phyloP scores from a whole-genome alignment of 805 yeast genomes.

The Teunomyces kruisii region DNA sequence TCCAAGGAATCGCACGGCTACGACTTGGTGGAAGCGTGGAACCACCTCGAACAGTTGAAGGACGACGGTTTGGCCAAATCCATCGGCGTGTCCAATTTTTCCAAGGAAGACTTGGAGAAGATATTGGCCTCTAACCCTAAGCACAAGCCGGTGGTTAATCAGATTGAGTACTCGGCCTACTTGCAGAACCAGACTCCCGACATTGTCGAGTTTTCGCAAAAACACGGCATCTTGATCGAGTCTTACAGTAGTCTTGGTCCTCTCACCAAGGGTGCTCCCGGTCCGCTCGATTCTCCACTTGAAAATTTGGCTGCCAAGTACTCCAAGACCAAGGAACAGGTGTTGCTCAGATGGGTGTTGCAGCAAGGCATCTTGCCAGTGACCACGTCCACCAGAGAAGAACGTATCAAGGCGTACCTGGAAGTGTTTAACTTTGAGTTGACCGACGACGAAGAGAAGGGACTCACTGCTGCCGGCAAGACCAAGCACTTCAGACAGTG shows the following conservation, averaged over 20 bases:
- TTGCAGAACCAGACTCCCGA: conserved; percentile 35
- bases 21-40: conserved; percentile 48
- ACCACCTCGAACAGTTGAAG: conserved; percentile 45
- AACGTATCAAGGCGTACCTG: conserved; percentile 38
- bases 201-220: conserved; percentile 27
- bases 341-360: conserved; percentile 46
- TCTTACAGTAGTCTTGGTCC: conserved; percentile 31
- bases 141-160: conserved; percentile 26
- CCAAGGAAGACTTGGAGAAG: conserved; percentile 44
- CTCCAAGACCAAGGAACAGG: conserved; percentile 36
- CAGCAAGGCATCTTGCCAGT: conserved; percentile 45
- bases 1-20: conserved; percentile 33
- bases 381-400: conserved; percentile 44
- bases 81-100: conserved; percentile 64
- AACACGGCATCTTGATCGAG: conserved; percentile 24
- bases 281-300: conserved; percentile 16
- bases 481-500: conserved; percentile 26
- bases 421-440: conserved; percentile 24
- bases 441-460: conserved; percentile 16
- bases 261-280: conserved; percentile 15
- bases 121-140: conserved; percentile 35
- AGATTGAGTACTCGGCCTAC: conserved; percentile 31
- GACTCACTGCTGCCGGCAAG: conserved; percentile 16
- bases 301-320: conserved; percentile 33
- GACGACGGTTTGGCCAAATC: conserved; percentile 55